Base-by-base conservation (phyloP, 2,329 filamentous ascomycete genomes). In the Clonostachys byssicola region DNA sequence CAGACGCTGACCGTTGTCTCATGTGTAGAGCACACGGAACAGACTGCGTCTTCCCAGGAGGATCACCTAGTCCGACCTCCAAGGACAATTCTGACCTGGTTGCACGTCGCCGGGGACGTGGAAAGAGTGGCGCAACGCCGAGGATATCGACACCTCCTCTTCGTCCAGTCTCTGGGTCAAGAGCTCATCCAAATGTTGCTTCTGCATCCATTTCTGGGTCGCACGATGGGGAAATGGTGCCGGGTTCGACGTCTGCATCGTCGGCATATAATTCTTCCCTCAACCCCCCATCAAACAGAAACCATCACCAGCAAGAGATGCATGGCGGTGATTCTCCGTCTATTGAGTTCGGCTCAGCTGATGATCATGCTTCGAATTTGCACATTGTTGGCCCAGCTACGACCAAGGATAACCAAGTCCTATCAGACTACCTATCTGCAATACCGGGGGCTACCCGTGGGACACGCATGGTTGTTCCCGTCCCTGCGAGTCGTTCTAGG, bases 351-450 rank as follows among this genome's bases (percentile, higher is more conserved):
- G 55, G 54, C 7, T 60, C 64, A 18, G 58, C 58, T 40, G 68
- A 66, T 49, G 69, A 67, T 45, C 62, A 64, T 47, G 62, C 71
- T 23, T 58, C 61, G 10, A 73, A 70, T 50, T 67, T 72, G 4
- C 75, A 81, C 52, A 81, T 85, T 49, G 73, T 85, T 45, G 79
- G 81, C 0, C 80, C 80, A 0, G 77, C 79, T 6, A 72, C 78
- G 6, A 80, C 78, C 6, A 76, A 76, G 43, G 81, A 85, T 62
- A 80, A 76, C 2, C 79, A 83, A 46, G 71, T 84, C 12, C 67
- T 84, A 42, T 75, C 80, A n/a, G 74, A 79, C 45, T 81, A 81
- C 48, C 72, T 83, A 49, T 64, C 64, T 6, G 56, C 58, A 6
- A 62, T 66, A 33, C 60, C 56, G 1, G 63, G 56, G 10, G 55